These are phyloP conservation scores for Leishmania arabica DNA, from an alignment of 208 protist species.

Conservation along the genomic window DNA sequence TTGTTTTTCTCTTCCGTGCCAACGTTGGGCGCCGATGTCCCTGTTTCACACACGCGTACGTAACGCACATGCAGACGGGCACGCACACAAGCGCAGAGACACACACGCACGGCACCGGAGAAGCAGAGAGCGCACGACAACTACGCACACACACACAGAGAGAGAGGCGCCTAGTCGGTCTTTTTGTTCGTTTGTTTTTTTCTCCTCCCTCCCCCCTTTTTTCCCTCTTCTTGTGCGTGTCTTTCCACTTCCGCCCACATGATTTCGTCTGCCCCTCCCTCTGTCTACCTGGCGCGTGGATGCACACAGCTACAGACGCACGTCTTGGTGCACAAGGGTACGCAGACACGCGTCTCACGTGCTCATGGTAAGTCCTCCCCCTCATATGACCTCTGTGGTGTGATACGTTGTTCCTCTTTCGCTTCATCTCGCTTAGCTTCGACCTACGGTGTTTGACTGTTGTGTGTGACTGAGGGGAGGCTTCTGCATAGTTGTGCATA, in stretches of 20 bases:
- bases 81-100: background rate
- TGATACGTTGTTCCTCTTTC: slow-evolving; percentile 1
- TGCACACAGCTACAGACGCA: background rate
- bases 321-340: background rate
- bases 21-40: background rate
- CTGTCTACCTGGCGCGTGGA: background rate
- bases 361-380: background rate
- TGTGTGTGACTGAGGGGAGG: background rate
- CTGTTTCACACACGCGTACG: background rate
- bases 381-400: background rate
- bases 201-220: background rate
- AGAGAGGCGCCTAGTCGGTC: background rate
- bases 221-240: no score
- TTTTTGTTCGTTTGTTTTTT: background rate
- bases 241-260: background rate
- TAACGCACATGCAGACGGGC: background rate
- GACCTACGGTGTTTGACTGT: background rate
- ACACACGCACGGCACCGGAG: background rate
- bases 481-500: background rate
- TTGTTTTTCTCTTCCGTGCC: background rate
- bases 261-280: background rate
- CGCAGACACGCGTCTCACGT: background rate
- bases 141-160: background rate
- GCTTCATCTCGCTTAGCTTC: background rate
- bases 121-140: background rate